These are phyloP conservation scores for Mycogone perniciosa DNA, from an alignment of 2,329 filamentous ascomycete species.

Conservation along the genomic window DNA sequence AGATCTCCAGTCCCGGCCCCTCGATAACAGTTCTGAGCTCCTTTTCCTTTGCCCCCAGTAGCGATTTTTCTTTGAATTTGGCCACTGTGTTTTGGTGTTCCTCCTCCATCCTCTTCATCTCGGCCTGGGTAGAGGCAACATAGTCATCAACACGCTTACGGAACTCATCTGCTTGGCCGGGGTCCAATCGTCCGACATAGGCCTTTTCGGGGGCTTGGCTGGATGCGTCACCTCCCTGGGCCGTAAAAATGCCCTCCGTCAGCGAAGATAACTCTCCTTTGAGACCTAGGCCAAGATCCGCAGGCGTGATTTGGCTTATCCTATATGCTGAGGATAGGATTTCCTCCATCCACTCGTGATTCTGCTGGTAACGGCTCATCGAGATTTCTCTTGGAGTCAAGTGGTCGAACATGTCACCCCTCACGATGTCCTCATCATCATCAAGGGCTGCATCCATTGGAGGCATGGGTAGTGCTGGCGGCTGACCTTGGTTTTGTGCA, in stretches of 20 bases:
- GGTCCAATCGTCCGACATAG: constrained; percentile 58
- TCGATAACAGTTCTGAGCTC: constrained; percentile 63
- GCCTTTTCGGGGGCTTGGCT: constrained; percentile 48
- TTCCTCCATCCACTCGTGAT: constrained; percentile 99
- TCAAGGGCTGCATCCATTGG: constrained; percentile 52
- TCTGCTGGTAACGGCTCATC: constrained; percentile 78
- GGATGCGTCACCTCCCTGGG: constrained; percentile 44
- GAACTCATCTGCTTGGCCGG: constrained; percentile 77
- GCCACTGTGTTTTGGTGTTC: constrained; percentile 71
- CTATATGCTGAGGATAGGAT: constrained; percentile 86
- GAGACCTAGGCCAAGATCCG: constrained; percentile 79
- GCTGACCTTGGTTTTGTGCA: constrained; percentile 34
- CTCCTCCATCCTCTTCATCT: constrained; percentile 78
- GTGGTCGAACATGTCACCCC: constrained; percentile 84
- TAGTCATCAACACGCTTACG: constrained; percentile 68
- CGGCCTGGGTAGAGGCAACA: constrained; percentile 65
- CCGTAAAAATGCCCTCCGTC: constrained; percentile 79
- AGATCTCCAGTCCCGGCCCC: constrained; percentile 52
- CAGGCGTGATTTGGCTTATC: constrained; percentile 75
- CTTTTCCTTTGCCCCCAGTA: constrained; percentile 68
- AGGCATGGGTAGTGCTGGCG: constrained; percentile 24
- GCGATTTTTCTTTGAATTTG: constrained; percentile 63
- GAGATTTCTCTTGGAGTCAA: constrained; percentile 87
- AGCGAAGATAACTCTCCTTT: constrained; percentile 75
- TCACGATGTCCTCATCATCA: constrained; percentile 82